Percentiles rank a stretch among this genome's conserved stretches.
Conservation (phyloP, 73 alveolate species). For the Paramecium sexaurelia region DNA sequence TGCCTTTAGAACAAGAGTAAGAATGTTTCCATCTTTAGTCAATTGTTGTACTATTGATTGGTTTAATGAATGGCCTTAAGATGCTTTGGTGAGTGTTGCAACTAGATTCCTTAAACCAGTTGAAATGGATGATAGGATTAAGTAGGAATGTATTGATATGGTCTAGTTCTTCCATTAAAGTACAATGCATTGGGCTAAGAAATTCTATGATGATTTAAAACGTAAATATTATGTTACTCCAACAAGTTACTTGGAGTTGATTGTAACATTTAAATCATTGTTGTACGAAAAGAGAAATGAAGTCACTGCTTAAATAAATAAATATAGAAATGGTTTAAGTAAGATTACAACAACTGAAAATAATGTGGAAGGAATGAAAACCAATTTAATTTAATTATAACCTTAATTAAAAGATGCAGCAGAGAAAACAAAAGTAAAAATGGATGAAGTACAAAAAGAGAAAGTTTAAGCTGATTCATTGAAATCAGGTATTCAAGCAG, state of each 20-base stretch:
- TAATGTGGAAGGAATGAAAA: conserved; percentile 96
- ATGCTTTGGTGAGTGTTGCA: conserved; percentile 98
- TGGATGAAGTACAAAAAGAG: conserved; percentile 97
- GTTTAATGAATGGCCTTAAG: conserved; percentile 99
- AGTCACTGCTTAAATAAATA: conserved; percentile 56
- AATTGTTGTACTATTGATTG: conserved; percentile 99
- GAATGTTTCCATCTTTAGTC: conserved; percentile 99
- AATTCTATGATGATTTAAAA: conserved; percentile 90
- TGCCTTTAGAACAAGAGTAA: conserved; percentile 93
- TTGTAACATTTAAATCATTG: conserved; percentile 95
- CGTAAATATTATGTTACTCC: conserved; percentile 99
- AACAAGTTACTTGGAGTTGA: conserved; percentile 98
- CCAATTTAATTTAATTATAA: conserved; percentile 92
- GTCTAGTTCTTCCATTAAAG: conserved; percentile 92
- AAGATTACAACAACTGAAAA: conserved; percentile 95
- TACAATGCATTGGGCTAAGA: conserved; percentile 88
- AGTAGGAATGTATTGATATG: conserved; percentile 84
- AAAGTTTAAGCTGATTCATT: conserved; percentile 76
- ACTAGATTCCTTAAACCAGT: conserved; percentile 83
- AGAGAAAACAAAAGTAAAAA: conserved; percentile 95
- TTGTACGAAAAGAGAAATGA: conserved; percentile 71
- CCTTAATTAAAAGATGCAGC: conserved; percentile 98
- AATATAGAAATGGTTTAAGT: conserved; percentile 84
- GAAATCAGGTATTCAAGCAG: conserved; percentile 79
- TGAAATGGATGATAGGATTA: conserved; percentile 85